Evolutionary conservation across 495 filamentous ascomycete genomes (phyloP).

Genomic region (Stereocaulon alpinum): DNA sequence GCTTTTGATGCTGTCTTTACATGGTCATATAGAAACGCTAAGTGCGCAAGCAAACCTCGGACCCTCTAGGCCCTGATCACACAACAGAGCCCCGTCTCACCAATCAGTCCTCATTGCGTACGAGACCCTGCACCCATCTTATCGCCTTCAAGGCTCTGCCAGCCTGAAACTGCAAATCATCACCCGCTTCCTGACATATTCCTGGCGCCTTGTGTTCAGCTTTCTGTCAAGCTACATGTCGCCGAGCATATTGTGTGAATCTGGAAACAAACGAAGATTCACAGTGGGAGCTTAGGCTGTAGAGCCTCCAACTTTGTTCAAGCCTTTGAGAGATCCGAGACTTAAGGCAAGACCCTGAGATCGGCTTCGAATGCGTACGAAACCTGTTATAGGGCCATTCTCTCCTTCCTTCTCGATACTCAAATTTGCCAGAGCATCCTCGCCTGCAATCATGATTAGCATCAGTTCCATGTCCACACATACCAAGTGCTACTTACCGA

Average conservation of each 20-base stretch:
- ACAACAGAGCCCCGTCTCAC: neutral
- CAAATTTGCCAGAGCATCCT: conserved; percentile 96
- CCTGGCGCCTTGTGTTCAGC: neutral
- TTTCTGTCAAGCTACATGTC: neutral
- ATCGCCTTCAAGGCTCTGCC: neutral
- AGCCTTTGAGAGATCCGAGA: conserved; percentile 86
- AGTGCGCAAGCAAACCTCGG: neutral
- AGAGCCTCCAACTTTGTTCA: conserved; percentile 66
- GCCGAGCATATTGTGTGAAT: neutral
- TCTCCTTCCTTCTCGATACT: conserved; percentile 97
- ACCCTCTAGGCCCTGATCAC: neutral
- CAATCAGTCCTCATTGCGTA: neutral
- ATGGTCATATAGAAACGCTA: neutral
- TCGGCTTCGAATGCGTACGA: conserved; percentile 94
- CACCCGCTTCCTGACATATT: neutral
- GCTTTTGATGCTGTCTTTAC: conserved; percentile 4
- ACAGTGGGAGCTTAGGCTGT: conserved; percentile 29
- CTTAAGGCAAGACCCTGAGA: conserved; percentile 93
- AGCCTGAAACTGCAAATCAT: neutral
- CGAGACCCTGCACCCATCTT: neutral
- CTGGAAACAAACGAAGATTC: neutral
- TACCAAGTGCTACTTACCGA: conserved; percentile 57
- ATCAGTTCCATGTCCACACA: neutral
- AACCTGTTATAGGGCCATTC: conserved; percentile 93
- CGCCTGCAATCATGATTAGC: conserved; percentile 47